Percentiles rank a stretch among this genome's conserved stretches.
phyloP scores from a whole-genome alignment of 306 rosid species.

The Senna tora region DNA sequence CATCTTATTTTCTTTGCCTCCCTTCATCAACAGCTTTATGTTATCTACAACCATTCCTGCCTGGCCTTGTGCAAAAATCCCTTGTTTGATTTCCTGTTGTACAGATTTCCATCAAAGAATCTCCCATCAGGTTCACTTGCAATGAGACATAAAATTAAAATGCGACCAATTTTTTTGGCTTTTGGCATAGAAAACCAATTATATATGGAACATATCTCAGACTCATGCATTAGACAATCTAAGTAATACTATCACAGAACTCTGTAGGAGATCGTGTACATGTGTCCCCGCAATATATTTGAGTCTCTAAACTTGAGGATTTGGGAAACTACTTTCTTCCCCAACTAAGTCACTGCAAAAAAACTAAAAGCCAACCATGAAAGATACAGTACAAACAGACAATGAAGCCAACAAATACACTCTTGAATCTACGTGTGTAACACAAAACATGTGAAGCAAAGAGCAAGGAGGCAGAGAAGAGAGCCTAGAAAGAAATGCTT shows the following conservation, averaged over 20 bases:
- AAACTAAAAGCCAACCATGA: constrained; percentile 5
- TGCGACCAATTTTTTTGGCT: neutral
- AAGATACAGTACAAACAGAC: neutral
- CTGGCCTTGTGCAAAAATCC: constrained; percentile 71
- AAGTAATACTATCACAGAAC: too few species aligned
- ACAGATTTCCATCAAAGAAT: constrained; percentile 28
- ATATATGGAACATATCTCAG: constrained; percentile 12
- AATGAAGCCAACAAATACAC: neutral
- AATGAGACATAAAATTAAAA: neutral
- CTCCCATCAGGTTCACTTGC: constrained; percentile 28
- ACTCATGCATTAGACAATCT: neutral
- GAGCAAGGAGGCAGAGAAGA: neutral
- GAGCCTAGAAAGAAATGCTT: neutral
- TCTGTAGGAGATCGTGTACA: too few species aligned
- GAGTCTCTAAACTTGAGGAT: neutral
- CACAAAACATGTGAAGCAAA: constrained; percentile 8
- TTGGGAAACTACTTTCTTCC: neutral
- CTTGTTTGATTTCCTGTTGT: constrained; percentile 78
- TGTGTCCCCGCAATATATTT: neutral
- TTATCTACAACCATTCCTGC: constrained; percentile 70
- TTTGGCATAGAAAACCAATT: neutral
- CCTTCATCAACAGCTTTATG: constrained; percentile 56
- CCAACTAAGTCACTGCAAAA: neutral
- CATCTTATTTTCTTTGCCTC: constrained; percentile 52
- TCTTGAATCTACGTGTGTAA: neutral